A percentile compares a stretch with the other conserved stretches of the same genome.
These are phyloP conservation scores for Petunia hybrid DNA, from an alignment of 305 asterid genomes.

Conservation along the genomic window DNA sequence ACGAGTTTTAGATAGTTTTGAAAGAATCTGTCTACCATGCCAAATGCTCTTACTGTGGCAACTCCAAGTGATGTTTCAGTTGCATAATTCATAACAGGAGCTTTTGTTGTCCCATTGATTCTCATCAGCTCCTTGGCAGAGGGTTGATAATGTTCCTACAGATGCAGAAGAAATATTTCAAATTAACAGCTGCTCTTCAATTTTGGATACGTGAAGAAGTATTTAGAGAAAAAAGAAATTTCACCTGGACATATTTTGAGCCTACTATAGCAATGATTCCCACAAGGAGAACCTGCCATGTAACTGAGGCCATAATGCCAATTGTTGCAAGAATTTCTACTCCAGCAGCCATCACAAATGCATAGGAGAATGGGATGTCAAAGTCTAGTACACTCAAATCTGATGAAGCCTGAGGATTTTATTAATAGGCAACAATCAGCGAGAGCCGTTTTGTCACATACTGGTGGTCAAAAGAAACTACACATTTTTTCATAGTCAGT, in stretches of 20 bases:
- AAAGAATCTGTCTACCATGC: slow-evolving; percentile 59
- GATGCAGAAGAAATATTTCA: neutral
- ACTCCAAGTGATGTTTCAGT: slow-evolving; percentile 86
- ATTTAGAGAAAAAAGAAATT: neutral
- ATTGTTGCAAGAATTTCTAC: slow-evolving; percentile 58
- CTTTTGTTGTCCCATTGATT: slow-evolving; percentile 84
- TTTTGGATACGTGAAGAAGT: neutral
- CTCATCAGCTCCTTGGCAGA: slow-evolving; percentile 83
- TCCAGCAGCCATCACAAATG: slow-evolving; percentile 47
- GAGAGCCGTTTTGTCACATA: neutral
- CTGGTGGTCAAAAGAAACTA: neutral
- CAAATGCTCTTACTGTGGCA: slow-evolving; percentile 73
- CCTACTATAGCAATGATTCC: slow-evolving; percentile 59
- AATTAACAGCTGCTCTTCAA: neutral
- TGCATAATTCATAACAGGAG: slow-evolving; percentile 77
- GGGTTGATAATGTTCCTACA: slow-evolving; percentile 75
- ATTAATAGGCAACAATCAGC: slow-evolving; percentile 9
- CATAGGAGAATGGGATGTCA: slow-evolving; percentile 64
- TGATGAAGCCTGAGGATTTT: slow-evolving; percentile 67
- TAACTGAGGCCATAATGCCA: slow-evolving; percentile 65
- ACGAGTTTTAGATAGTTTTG: slow-evolving; percentile 64
- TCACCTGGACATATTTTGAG: slow-evolving; percentile 74
- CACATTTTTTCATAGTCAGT: neutral
- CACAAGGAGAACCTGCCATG: slow-evolving; percentile 86
- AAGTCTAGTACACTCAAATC: slow-evolving; percentile 78